Conservation (phyloP, 768 basidiomycete species). For the Kwoniella shandongensis region DNA sequence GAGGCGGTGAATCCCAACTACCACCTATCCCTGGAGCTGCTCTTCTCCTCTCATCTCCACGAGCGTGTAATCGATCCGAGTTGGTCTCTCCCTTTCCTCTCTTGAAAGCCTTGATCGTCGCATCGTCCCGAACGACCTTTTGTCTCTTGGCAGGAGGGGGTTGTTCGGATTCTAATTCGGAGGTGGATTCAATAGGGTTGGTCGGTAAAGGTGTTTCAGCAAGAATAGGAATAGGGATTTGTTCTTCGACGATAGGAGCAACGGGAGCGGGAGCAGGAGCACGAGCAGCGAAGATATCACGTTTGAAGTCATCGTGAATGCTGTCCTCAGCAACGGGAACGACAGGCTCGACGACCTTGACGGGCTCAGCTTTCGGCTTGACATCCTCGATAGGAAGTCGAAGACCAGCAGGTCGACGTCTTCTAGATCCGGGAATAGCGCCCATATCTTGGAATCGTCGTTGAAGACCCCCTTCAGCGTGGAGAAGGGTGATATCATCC, state of each 20-base stretch:
- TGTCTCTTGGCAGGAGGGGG: not conserved
- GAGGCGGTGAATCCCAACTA: not conserved
- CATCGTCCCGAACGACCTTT: no score
- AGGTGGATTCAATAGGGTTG: not conserved
- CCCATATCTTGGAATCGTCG: conserved; percentile 33
- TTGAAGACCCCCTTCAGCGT: conserved; percentile 51
- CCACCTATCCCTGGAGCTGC: conserved; percentile 6
- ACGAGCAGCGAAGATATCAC: not conserved
- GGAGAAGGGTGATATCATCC: conserved; percentile 52
- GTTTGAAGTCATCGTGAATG: not conserved
- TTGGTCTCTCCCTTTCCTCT: no score
- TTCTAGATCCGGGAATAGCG: conserved; percentile 23
- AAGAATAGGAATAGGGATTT: not conserved
- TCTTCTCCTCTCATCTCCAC: not conserved
- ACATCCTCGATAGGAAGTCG: not conserved
- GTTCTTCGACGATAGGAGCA: not conserved
- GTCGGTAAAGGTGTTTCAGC: not conserved
- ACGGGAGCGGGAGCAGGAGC: not conserved
- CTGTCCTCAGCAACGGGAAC: no score
- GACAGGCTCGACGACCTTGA: not conserved
- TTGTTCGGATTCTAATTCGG: not conserved
- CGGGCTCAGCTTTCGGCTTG: not conserved
- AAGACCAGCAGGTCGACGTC: not conserved
- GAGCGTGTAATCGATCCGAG: conserved; percentile 1
- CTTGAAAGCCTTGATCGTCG: no score